Evolutionary conservation across 2,329 filamentous ascomycete genomes (phyloP), one percentile per base, ranked within the genome.

Genomic region (Ceratocystis papillata): DNA sequence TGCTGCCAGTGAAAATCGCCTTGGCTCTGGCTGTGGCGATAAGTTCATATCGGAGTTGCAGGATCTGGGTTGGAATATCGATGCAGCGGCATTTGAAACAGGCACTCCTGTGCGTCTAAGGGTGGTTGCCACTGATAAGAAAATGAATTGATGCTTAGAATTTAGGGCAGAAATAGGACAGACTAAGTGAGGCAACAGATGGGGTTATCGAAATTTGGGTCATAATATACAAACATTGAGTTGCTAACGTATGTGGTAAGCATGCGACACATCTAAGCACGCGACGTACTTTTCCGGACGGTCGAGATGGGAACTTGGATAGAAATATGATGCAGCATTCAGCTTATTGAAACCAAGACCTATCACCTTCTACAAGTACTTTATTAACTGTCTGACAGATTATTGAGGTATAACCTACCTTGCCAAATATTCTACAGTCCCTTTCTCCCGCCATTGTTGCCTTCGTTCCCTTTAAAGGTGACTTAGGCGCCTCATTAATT

Each of bases 61-160:
- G 2, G 65, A 64, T 7, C 70, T 70, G 33, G 75, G 76, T 0
- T 78, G 76, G 76, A 73, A 75, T 48, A 33, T 75, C 5, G 69
- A 72, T 3, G 70, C 73, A 2, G 75, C 76, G 64, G 70, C 72
- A 0, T 72, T 78, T 17, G 76, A 78, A 70, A 77, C 75, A 1
- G 70, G 67, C 1, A 73, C 73, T 0, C 75, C 76, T 0, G 70
- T 75, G 17, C 72, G 76, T 5, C 65, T 78, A 33, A 67, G 69
- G 55, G 53, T 67, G 28, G 25, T 53, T 5, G 22, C 41, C 5
- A 28, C 45, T 6, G 53, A 68, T 17, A 66, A 64, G 62, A 66
- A 68, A 62, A 44, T 20, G 22, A 59, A 48, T 30, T 65, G 41
- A 8, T 37, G 28, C 15, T 33, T n/a, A 37, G 28, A 59, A 28